Conservation (phyloP, 1,284 basidiomycete species). For the Ceratobasidium papillatum region DNA sequence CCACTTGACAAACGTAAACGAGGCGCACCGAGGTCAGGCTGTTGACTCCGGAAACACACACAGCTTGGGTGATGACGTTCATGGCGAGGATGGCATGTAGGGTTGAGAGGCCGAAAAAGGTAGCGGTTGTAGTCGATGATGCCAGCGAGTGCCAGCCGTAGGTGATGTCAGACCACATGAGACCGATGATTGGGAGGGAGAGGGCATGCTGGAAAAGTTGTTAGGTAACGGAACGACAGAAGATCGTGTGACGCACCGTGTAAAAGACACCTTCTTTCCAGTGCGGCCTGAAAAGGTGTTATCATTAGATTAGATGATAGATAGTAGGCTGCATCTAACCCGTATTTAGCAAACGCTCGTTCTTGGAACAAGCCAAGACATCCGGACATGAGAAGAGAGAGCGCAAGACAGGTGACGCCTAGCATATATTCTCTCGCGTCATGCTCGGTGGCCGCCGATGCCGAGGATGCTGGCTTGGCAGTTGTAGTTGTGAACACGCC, state of each 20-base stretch:
- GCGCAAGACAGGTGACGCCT: constrained; percentile 76
- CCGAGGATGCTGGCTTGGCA: constrained; percentile 61
- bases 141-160: constrained; percentile 79
- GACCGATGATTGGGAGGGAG: constrained; percentile 41
- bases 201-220: constrained; percentile 41
- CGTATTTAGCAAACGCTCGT: constrained; percentile 74
- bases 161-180: constrained; percentile 58
- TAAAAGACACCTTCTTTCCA: constrained; percentile 93
- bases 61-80: constrained; percentile 81
- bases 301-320: too few species aligned
- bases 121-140: constrained; percentile 66
- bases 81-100: constrained; percentile 64
- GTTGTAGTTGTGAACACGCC: constrained; percentile 83
- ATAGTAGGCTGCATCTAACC: constrained; percentile 46
- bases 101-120: constrained; percentile 48
- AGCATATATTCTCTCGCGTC: constrained; percentile 63
- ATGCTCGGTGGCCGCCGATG: constrained; percentile 47
- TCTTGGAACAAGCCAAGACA: constrained; percentile 85
- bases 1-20: neutral
- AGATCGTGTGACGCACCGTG: constrained; percentile 57
- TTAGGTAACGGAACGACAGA: neutral
- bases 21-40: constrained; percentile 75
- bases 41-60: constrained; percentile 91
- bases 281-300: constrained; percentile 55
- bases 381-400: constrained; percentile 77